These are phyloP conservation scores for Mycena chlorophos DNA, from an alignment of 768 basidiomycete species.

Conservation along the genomic window DNA sequence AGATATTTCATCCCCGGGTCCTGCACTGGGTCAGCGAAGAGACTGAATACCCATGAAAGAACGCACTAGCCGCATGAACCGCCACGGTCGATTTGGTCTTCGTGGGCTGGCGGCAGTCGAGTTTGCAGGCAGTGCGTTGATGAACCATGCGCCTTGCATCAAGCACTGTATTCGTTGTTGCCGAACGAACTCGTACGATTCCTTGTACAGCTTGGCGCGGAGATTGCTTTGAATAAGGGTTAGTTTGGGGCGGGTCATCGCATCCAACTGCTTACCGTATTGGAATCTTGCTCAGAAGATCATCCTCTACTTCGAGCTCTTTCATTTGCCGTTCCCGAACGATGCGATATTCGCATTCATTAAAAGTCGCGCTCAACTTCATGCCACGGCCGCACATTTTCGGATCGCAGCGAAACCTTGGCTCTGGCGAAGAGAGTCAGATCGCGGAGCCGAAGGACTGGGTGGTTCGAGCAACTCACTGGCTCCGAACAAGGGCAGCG, in stretches of 20 bases:
- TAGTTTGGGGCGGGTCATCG: not conserved
- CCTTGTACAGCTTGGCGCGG: slow-evolving; percentile 81
- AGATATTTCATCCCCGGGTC: slow-evolving; percentile 76
- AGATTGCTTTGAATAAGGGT: slow-evolving; percentile 57
- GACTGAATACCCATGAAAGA: not conserved
- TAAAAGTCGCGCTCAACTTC: slow-evolving; percentile 80
- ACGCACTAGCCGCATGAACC: slow-evolving; percentile 81
- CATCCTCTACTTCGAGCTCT: slow-evolving; percentile 86
- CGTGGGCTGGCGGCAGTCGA: slow-evolving; percentile 48
- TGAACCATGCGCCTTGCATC: slow-evolving; percentile 90
- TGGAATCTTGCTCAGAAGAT: slow-evolving; percentile 80
- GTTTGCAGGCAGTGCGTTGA: slow-evolving; percentile 66
- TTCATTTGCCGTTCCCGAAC: slow-evolving; percentile 88
- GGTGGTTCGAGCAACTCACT: slow-evolving; percentile 61
- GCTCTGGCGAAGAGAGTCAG: slow-evolving; percentile 47
- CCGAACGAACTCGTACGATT: slow-evolving; percentile 86
- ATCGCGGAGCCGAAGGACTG: not conserved
- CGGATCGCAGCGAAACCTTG: slow-evolving; percentile 71
- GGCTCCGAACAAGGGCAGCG: slow-evolving; percentile 75
- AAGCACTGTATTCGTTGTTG: slow-evolving; percentile 88
- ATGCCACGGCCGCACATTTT: slow-evolving; percentile 78
- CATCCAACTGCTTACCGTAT: slow-evolving; percentile 62
- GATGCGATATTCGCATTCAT: slow-evolving; percentile 80
- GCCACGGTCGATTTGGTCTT: slow-evolving; percentile 70
- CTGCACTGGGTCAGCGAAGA: slow-evolving; percentile 39